A percentile compares a stretch with the other conserved stretches of the same genome.
These are phyloP conservation scores for Tilletia indica DNA, from an alignment of 1,284 basidiomycete species.

Conservation along the genomic window DNA sequence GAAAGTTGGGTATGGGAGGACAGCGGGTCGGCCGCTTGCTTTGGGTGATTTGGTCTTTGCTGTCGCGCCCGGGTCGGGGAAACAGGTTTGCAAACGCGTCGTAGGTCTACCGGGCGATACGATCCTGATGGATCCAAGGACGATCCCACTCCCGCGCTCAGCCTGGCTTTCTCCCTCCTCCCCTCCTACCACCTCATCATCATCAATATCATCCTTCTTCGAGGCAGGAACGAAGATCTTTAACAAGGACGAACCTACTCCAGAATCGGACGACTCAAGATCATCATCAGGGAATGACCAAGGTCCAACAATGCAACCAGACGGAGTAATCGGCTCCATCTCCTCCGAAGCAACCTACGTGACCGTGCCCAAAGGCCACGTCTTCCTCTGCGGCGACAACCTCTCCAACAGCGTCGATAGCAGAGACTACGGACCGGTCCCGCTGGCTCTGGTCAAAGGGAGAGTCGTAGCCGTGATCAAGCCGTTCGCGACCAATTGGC, in stretches of 20 bases:
- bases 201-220: too few relatives aligned
- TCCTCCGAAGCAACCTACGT: constrained; percentile 19
- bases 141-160: constrained; percentile 24
- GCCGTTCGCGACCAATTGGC: constrained; percentile 23
- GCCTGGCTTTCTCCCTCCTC: constrained; percentile 23
- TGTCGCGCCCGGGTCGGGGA: constrained; percentile 71
- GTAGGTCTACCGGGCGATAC: constrained; percentile 86
- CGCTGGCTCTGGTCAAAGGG: constrained; percentile 76
- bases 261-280: not conserved
- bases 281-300: not conserved
- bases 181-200: not conserved
- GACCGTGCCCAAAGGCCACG: constrained; percentile 38
- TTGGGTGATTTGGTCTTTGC: constrained; percentile 77
- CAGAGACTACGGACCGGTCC: constrained; percentile 83
- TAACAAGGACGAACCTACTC: constrained; percentile 11
- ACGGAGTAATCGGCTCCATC: constrained; percentile 4
- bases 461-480: constrained; percentile 74
- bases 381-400: constrained; percentile 95
- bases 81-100: constrained; percentile 82
- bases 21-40: constrained; percentile 21
- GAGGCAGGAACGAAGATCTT: too few relatives aligned
- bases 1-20: not conserved
- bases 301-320: constrained; percentile 12
- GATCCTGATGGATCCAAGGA: constrained; percentile 76
- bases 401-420: constrained; percentile 79